These are phyloP conservation scores for Lachancea meyersii DNA, from an alignment of 805 yeast genomes.

Conservation along the genomic window DNA sequence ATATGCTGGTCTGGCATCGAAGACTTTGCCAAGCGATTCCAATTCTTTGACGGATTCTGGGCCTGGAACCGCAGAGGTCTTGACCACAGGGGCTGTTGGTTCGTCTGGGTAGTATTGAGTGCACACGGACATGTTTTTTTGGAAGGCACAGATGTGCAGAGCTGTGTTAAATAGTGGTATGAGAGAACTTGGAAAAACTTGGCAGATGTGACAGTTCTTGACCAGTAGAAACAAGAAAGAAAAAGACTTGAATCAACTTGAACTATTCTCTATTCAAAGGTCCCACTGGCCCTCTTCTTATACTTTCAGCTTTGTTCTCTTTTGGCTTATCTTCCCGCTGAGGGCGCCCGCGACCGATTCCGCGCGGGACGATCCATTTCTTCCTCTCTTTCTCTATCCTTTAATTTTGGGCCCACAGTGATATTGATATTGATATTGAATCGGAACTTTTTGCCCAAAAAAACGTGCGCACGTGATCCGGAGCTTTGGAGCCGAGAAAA, in stretches of 20 bases:
- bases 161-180: neutral
- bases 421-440: no score
- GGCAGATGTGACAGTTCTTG: neutral
- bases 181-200: neutral
- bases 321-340: neutral
- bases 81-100: constrained; percentile 63
- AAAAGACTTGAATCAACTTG: neutral
- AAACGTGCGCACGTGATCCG: no score
- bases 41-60: constrained; percentile 54
- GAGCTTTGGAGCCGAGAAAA: neutral
- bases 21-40: constrained; percentile 47
- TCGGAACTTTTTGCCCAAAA: no score
- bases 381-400: neutral
- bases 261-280: no score
- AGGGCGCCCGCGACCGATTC: neutral
- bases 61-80: constrained; percentile 65
- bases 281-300: neutral
- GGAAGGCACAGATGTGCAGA: neutral
- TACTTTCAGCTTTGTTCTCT: neutral
- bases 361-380: neutral
- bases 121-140: constrained; percentile 36
- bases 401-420: no score
- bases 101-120: constrained; percentile 69
- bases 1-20: constrained; percentile 57
- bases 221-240: neutral